Base-by-base conservation (phyloP, 129 eudicot genomes). In the Flaveria ramosissima region DNA sequence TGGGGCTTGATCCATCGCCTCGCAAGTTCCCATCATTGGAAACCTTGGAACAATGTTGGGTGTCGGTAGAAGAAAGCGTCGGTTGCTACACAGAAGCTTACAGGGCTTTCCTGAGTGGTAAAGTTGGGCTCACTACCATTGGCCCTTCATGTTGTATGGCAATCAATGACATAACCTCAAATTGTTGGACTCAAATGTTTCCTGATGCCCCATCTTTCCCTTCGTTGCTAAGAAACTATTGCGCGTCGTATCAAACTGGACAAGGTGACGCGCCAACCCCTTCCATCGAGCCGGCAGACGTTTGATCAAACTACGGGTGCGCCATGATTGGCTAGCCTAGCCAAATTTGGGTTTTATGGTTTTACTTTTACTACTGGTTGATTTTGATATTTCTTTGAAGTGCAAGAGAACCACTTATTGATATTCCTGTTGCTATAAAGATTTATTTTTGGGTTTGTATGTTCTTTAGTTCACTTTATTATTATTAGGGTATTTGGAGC, bases 61-160 rank as follows among this genome's bases (percentile, higher is more conserved):
- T 71, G 14, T 70, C 81, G 6, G 1, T 76, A 9, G 78, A 62
- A 71, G 81, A 82, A 24, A 51, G 39, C 2, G 68, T 55, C 2
- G 78, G 81, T 43, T 82, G 85, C 55, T 82, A 70, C 78, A 8
- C 52, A 11, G 85, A 82, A 20, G 61, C 70, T 70, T 51, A 20
- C 23, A 52, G 73, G 15, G 77, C 81, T 77, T 77, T 72, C 24
- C 9, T 56, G 1, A 32, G 24, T 14, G 70, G 78, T 12, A 46
- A 9, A 17, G 2, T 73, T 10, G 76, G 78, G 53, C 7, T 23
- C 9, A 15, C 2, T 1, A 82, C 71, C 12, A 56, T 83, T 16
- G 86, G 83, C 32, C 83, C 86, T 26, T 73, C 70, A 1, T 83
- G 86, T 72, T 82, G 86, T 69, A 41, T 72, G 63, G 79, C 83